Base-by-base conservation (phyloP, 1,284 basidiomycete genomes). In the Malassezia dermatis region DNA sequence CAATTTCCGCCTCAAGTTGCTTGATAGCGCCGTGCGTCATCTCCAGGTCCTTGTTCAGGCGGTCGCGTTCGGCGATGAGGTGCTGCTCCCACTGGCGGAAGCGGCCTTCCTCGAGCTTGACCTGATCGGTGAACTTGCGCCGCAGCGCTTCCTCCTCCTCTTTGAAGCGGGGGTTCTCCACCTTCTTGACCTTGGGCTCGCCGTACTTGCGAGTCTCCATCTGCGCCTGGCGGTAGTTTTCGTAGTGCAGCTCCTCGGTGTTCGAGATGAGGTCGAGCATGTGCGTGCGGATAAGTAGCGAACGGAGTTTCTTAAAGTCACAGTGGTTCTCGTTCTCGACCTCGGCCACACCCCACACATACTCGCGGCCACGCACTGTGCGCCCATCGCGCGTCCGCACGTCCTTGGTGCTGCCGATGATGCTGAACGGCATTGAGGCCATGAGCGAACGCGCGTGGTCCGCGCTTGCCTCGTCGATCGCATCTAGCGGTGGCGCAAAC, bases 181-280 rank as follows among this genome's bases (percentile, higher is more conserved):
- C 81, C 80, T 95, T 96, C 83, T 90, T 93, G 68, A 94, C 89
- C 80, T 96, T 96, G 66, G 90, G 85, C 78, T 98, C 94, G 65
- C 93, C 93, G 66, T 91, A 94, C 79, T 98, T 98, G 78, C 94
- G 85, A 17, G 93, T 96, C 81, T 99, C 94, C 94, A 99, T 96
- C 79, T 98, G 94, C 63, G 89, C 83, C 74, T 95, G 89, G 58
- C 93, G 84, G 81, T 99, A 99, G 76, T 88, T 87, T 79, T 98
- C 94, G 76, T 98, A 99, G 78, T 98, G 94, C 27, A 81, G 80
- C 67, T 98, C 94, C 78, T 98, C 93, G 32, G 89, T 94, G 4
- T 89, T 91, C 48, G 85, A 85, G 77, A 95, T 93, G 48, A 98
- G 81, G 77, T 99, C 94, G 53, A 96, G 80, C 94, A 99, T 98